Conservation (phyloP, 2,329 filamentous ascomycete species). For the Phyllosticta paracitricarpa region DNA sequence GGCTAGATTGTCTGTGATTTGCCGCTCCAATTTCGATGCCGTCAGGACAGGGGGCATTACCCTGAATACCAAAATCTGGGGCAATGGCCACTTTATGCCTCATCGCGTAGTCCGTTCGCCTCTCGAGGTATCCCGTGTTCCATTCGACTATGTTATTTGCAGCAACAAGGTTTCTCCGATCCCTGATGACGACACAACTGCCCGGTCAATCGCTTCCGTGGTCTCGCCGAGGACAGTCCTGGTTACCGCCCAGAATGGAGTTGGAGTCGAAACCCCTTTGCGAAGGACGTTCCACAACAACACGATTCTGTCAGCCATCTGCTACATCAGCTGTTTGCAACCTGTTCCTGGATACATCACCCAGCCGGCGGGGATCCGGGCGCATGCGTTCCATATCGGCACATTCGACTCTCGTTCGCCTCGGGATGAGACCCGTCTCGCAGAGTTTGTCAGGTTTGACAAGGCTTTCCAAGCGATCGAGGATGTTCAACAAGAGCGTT, state of each 20-base stretch:
- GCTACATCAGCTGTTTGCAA: slow-evolving; percentile 16
- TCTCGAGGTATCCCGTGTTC: slow-evolving; percentile 6
- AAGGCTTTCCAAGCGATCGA: slow-evolving; percentile 12
- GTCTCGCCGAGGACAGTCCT: slow-evolving; percentile 13
- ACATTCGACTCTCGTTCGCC: not conserved
- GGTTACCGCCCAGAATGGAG: slow-evolving; percentile 17
- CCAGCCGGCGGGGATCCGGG: slow-evolving; percentile 13
- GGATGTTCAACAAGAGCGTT: slow-evolving; percentile 14
- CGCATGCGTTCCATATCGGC: slow-evolving; percentile 14
- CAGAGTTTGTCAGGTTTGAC: slow-evolving; percentile 14
- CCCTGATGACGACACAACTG: slow-evolving; percentile 2
- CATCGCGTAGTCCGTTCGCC: slow-evolving; percentile 12
- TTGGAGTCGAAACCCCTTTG: slow-evolving; percentile 16
- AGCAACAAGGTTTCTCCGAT: slow-evolving; percentile 16
- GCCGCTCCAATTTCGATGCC: slow-evolving; percentile 15
- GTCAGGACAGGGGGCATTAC: slow-evolving; percentile 13
- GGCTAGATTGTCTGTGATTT: slow-evolving; percentile 15
- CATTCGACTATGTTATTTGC: slow-evolving; percentile 16
- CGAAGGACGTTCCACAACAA: slow-evolving; percentile 13
- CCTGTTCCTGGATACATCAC: slow-evolving; percentile 13
- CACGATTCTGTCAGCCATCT: slow-evolving; percentile 15
- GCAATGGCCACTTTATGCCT: slow-evolving; percentile 14
- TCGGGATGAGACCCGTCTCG: slow-evolving; percentile 2
- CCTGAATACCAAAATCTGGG: slow-evolving; percentile 16
- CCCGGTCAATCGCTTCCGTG: slow-evolving; percentile 4